Base-by-base conservation (phyloP, 1,284 basidiomycete species). In the Apiotrichum veenhuisii region DNA sequence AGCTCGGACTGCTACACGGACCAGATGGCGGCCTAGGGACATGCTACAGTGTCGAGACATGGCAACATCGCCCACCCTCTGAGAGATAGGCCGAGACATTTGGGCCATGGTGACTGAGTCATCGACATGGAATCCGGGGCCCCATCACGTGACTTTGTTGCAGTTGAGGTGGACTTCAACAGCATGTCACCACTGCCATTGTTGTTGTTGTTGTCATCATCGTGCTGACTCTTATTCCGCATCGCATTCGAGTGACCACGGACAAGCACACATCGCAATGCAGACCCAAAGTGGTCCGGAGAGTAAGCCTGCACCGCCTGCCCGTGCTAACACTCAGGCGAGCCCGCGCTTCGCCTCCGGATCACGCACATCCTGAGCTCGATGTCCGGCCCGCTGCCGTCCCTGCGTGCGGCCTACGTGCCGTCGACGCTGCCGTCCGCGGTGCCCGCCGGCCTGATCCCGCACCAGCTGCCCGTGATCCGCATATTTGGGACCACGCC, bases 401-500 rank as follows among this genome's bases (percentile, higher is more conserved):
- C 72, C 30, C 59, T 77, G 9, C 57, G 63, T 11, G 46, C 61
- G 5, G 41, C 58, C 38, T 73, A 73, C 46, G 51, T 66, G 8
- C 71, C 76, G 25, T 54, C 89, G 46, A 85, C 91, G 74, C 83
- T 87, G 55, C 78, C 83, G 17, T 75, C 75, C 0, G 69, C 75
- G 1, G 65, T 76, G n/a, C 75, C 76, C 23, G 58, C 64, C 0
- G 76, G 76, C 0, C 48, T 63, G 9, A 54, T 77, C 5, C 80
- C 88, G 22, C 81, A 81, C 14, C 80, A 79, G 30, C 85, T 88
- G 18, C 94, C 94, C 15, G 82, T 93, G 4, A 81, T 98, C 52
- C 83, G 92, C 51, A 86, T 97, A 54, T 98, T 87, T 75, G 95
- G 95, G 18, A 81, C 86, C 18, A 89, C 91, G 1, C 88, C 89